Evolutionary conservation across 768 basidiomycete genomes (phyloP).

Genomic region (Epithele typhae): DNA sequence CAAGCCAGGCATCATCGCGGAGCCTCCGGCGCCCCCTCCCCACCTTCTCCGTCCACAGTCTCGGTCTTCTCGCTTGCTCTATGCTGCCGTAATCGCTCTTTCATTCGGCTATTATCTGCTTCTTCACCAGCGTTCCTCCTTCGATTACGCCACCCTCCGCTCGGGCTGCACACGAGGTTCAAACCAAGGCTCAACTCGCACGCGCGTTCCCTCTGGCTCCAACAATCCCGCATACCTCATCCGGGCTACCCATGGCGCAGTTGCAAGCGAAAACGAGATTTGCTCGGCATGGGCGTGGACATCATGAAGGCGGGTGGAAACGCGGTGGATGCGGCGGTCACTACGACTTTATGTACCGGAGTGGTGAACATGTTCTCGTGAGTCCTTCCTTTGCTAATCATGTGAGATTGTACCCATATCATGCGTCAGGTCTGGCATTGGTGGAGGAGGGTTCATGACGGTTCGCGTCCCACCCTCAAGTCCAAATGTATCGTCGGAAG

Average conservation of each 20-base stretch:
- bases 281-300: conserved; percentile 85
- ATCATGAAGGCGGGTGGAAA: conserved; percentile 81
- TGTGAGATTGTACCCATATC: conserved; percentile 3
- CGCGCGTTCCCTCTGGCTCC: conserved; percentile 13
- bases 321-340: conserved; percentile 85
- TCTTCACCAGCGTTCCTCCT: too few relatives aligned
- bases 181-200: neutral
- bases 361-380: conserved; percentile 91
- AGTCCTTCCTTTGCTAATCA: conserved; percentile 25
- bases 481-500: conserved; percentile 45
- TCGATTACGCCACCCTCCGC: too few relatives aligned
- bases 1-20: too few relatives aligned
- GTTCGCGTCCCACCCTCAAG: conserved; percentile 63
- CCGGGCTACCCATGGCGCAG: conserved; percentile 72
- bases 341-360: conserved; percentile 72
- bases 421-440: conserved; percentile 46
- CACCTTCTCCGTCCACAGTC: too few relatives aligned
- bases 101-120: too few relatives aligned
- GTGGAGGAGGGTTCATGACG: conserved; percentile 87
- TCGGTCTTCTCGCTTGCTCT: too few relatives aligned
- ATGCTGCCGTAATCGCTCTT: too few relatives aligned
- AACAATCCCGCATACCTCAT: conserved; percentile 57
- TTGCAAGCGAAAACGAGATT: conserved; percentile 81
- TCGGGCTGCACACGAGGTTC: too few relatives aligned
- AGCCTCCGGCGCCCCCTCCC: too few relatives aligned